phyloP scores from a whole-genome alignment of 176 grass and related monocot genomes.

The Pontederia paniculata region DNA sequence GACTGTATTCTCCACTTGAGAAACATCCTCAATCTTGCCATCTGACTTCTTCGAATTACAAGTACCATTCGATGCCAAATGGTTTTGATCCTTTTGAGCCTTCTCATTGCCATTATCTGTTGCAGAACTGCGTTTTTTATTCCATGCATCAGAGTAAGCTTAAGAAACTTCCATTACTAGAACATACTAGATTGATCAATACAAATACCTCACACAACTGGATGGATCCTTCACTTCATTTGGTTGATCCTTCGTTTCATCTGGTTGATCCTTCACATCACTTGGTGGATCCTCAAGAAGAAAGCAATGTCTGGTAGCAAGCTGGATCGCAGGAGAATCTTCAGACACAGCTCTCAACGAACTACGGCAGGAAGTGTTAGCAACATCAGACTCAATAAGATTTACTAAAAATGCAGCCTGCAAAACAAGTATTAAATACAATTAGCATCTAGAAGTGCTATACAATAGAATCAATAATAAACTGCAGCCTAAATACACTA shows the following conservation, averaged over 20 bases:
- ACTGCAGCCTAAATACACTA: background rate
- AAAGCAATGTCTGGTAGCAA: conserved; percentile 91
- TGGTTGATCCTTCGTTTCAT: conserved; percentile 42
- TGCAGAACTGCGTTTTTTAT: conserved; percentile 30
- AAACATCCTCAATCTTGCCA: conserved; percentile 22
- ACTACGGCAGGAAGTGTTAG: conserved; percentile 57
- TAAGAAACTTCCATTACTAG: background rate
- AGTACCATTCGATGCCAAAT: conserved; percentile 20
- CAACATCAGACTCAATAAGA: conserved; percentile 54
- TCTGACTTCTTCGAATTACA: conserved; percentile 25
- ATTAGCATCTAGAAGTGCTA: background rate
- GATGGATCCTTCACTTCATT: conserved; percentile 38
- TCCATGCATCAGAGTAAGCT: background rate
- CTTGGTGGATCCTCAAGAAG: conserved; percentile 75
- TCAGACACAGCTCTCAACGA: conserved; percentile 90
- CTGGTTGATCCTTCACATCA: conserved; percentile 39
- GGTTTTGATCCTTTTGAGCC: conserved; percentile 36
- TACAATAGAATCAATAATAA: background rate
- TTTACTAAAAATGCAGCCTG: conserved; percentile 77
- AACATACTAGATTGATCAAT: background rate
- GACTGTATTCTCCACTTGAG: conserved; percentile 32
- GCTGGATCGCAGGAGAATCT: conserved; percentile 63
- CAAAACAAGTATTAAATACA: conserved; percentile 12
- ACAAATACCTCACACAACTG: conserved; percentile 39
- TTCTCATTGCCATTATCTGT: conserved; percentile 30